Base-by-base conservation (phyloP, 2,329 filamentous ascomycete species). In the Colletotrichum shisoi region DNA sequence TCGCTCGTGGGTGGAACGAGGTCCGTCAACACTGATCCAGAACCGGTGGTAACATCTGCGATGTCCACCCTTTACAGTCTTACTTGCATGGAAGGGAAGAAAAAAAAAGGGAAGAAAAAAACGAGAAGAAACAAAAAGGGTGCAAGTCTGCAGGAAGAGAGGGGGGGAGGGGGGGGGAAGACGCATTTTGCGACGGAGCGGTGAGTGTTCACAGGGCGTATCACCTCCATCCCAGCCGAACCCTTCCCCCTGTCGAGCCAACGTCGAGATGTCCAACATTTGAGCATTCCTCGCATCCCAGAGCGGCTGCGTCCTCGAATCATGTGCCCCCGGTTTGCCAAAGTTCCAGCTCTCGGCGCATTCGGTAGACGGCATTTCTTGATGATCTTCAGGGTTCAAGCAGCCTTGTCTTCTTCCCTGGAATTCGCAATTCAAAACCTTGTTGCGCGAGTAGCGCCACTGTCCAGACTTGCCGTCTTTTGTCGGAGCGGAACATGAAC, bases 171-270 rank as follows among this genome's bases (percentile, higher is more conserved):
- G 24, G 24, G 24, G 24, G 24, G 4, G 24, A 34, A 57, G 21
- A 65, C 44, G 56, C 48, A 61, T 69, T 68, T 68, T 54, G 46
- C 37, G 49, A 69, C 61, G 66, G 65, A 70, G 68, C 68, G 68
- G 68, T 70, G 68, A 70, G 68, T 54, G 39, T 66, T 57, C 61
- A 60, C 68, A 52, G 21, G 62, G 68, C 68, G 68, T 69, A 69
- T 70, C 68, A 62, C 65, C 24, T 24, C 24, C 39, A 53, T 39
- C 52, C 46, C 27, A 51, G 39, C 40, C 59, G 42, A 34, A 46
- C 13, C 21, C 13, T 27, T 27, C 45, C 57, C 37, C 57, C 31
- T 48, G 44, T 54, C 52, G 19, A 37, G 48, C 48, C 4, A 46
- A 40, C 15, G 44, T 59, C 19, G 21, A 31, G 3, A 19, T 42